These are phyloP conservation scores for Penicillium diatomitis DNA, from an alignment of 495 filamentous ascomycete genomes.

Conservation along the genomic window DNA sequence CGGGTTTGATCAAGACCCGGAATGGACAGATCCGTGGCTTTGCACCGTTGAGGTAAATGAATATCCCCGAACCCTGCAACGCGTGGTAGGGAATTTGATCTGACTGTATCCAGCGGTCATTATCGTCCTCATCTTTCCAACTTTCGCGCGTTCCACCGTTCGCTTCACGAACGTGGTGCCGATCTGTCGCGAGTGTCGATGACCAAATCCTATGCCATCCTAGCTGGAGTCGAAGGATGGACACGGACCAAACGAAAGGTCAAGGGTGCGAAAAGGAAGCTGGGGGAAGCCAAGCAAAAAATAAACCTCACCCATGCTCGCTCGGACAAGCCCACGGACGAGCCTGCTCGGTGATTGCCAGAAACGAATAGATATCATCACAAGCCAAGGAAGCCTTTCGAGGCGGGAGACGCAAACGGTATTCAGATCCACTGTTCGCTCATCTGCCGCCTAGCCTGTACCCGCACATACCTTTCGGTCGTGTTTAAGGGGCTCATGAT, in stretches of 20 bases:
- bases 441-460: too few species aligned
- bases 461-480: too few species aligned
- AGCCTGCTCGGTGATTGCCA: neutral
- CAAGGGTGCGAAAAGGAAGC: slow-evolving; percentile 34
- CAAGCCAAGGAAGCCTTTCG: too few species aligned
- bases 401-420: too few species aligned
- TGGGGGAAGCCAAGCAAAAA: slow-evolving; percentile 16
- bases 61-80: slow-evolving; percentile 10
- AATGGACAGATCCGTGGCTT: slow-evolving; percentile 59
- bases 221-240: slow-evolving; percentile 78
- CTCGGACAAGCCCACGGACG: neutral
- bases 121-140: slow-evolving; percentile 75
- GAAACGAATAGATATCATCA: too few species aligned
- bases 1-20: slow-evolving; percentile 77
- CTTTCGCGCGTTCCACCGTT: slow-evolving; percentile 69
- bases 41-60: slow-evolving; percentile 27
- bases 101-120: slow-evolving; percentile 50
- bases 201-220: slow-evolving; percentile 69
- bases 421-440: too few species aligned
- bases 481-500: too few species aligned
- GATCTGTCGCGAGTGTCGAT: slow-evolving; percentile 73
- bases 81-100: too few species aligned
- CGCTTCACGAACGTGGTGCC: slow-evolving; percentile 60
- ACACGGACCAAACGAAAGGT: slow-evolving; percentile 50
- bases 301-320: neutral